phyloP scores from a whole-genome alignment of 306 rosid species.

The Trifolium subterraneum region DNA sequence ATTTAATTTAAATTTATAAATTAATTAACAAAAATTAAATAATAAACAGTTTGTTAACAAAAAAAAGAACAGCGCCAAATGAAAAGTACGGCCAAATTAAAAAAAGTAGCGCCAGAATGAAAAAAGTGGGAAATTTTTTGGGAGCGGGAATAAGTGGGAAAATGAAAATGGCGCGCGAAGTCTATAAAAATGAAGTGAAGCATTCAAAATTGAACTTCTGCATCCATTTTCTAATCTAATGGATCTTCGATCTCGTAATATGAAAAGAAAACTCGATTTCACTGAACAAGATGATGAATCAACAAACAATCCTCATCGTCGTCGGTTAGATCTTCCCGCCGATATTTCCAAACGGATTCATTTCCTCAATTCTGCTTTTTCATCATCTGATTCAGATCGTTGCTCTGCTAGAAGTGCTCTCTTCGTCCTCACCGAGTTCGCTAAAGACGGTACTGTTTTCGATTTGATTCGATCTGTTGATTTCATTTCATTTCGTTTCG shows the following conservation, averaged over 20 bases:
- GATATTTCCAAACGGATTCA: neutral
- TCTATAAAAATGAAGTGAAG: too few relatives aligned
- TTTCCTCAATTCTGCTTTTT: neutral
- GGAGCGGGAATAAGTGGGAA: too few relatives aligned
- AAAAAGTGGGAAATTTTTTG: too few relatives aligned
- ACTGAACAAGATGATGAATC: neutral
- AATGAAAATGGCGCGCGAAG: too few relatives aligned
- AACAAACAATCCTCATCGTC: neutral
- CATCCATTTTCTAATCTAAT: neutral
- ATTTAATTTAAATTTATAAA: too few relatives aligned
- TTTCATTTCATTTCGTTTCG: neutral
- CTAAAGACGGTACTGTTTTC: slow-evolving; percentile 23
- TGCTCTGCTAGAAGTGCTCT: neutral
- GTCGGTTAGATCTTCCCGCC: neutral
- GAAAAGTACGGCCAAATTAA: too few relatives aligned
- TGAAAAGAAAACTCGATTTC: neutral
- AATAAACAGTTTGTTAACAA: too few relatives aligned
- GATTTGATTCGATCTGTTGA: neutral
- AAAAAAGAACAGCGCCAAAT: too few relatives aligned
- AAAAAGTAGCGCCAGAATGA: too few relatives aligned
- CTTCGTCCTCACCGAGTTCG: neutral
- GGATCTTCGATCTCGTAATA: neutral
- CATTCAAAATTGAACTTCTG: too few relatives aligned
- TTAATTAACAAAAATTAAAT: too few relatives aligned
- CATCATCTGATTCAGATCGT: neutral